Conservation (phyloP, 179 eudicot species). For the Camellia oleifera region DNA sequence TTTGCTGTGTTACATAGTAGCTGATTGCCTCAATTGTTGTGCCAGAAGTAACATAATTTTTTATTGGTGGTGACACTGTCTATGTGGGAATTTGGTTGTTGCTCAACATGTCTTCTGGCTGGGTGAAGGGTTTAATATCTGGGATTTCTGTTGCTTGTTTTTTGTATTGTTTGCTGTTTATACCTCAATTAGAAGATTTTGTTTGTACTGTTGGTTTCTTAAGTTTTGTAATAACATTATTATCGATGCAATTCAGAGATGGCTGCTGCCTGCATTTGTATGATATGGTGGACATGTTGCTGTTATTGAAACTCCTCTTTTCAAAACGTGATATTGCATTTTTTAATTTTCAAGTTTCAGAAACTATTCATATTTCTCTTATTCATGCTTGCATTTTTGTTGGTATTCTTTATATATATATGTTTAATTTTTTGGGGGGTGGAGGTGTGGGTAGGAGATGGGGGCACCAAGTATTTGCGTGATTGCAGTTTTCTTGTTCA, state of each 20-base stretch:
- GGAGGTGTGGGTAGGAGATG: not conserved
- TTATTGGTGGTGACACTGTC: too few relatives aligned
- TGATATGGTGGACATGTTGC: not conserved
- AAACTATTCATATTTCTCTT: too few relatives aligned
- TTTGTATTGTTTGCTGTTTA: not conserved
- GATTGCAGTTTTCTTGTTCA: not conserved
- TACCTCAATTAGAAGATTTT: not conserved
- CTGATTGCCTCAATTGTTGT: too few relatives aligned
- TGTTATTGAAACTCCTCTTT: not conserved
- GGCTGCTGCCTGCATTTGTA: not conserved
- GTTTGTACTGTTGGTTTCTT: too few relatives aligned
- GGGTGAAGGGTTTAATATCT: not conserved
- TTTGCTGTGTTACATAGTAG: too few relatives aligned
- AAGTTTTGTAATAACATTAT: too few relatives aligned
- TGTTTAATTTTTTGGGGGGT: not conserved
- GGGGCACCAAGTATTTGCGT: not conserved
- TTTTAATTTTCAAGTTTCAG: too few relatives aligned
- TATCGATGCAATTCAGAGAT: not conserved
- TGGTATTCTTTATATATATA: not conserved
- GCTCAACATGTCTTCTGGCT: not conserved
- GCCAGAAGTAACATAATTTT: too few relatives aligned
- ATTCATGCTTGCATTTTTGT: not conserved
- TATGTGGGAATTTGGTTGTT: not conserved
- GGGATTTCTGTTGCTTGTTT: not conserved
- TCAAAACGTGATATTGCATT: too few relatives aligned